Evolutionary conservation across 2,329 filamentous ascomycete species (phyloP), one percentile per base, ranked within the genome.

Genomic region (Cyphellophora europaea): DNA sequence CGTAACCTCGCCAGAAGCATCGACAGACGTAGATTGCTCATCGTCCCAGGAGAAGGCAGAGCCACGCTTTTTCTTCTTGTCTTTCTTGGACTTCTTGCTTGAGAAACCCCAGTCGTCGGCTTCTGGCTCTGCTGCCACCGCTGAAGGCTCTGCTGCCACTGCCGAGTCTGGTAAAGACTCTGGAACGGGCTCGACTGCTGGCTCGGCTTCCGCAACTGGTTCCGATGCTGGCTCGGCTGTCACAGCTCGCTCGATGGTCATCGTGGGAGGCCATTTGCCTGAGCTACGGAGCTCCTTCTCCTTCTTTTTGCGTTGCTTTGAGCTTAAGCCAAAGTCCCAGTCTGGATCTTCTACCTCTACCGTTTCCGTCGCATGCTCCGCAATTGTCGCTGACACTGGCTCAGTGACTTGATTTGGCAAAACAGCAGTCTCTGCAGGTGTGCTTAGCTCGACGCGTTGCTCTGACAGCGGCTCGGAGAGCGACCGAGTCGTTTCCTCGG

Each of bases 81-180:
- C 36, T 27, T 44, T 40, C 19, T 41, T 40, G 1, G 54, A 50
- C 42, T 60, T 62, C 39, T 56, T 56, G 19, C 44, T 48, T 5
- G 43, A 35, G 18, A 47, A 43, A 27, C 43, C 49, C 39, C 38
- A 38, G 37, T 44, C 36, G 11, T 32, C 31, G 3, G 32, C 33
- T 11, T 12, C 5, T n/a, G 19, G 14, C 10, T 25, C 18, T n/a
- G 11, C 13, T 19, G 8, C n/a, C 16, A 17, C 12, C 25, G 10
- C 8, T 21, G 8, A n/a, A 6, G 11, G 8, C 23, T 19, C 16
- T 11, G 12, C 30, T 6, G 5, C 23, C 32, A 14, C 19, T 18
- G 16, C 19, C 10, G 18, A 33, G 25, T 32, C 19, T 27, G n/a
- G 6, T 11, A 25, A 8, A 5, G 19, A n/a, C 4, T 31, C 29